Base-by-base conservation (phyloP, 257 asterid genomes). In the Fraxinus excelsior region DNA sequence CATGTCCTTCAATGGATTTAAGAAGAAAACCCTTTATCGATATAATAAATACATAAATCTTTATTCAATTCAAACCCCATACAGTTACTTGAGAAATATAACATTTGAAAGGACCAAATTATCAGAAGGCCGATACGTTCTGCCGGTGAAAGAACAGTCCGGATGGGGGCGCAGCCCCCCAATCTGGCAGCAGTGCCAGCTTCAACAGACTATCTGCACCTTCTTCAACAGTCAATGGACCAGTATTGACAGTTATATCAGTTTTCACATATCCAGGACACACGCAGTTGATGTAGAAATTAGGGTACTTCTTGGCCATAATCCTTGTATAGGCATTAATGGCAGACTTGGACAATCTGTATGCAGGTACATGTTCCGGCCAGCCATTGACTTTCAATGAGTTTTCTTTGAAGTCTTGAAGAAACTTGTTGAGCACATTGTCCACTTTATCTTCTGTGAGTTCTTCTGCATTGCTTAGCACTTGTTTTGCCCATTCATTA, bases 381-480 rank as follows among this genome's bases (percentile, higher is more conserved):
- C 84, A 80, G 35, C 71, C 77, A 23, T 80, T 76, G 56, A 73
- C 66, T 71, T 76, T 44, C 1, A 76, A 31, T n/a, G 71, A 32
- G n/a, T 73, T 67, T 13, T 76, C 70, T 40, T 75, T 64, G 42
- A 71, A 71, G 18, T 80, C 80, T 7, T 76, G 37, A 4, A 71
- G 46, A 46, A 80, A 65, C 23, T 38, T 70, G 44, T 80, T 32
- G 32, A 71, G 4, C 34, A 76, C 80, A 26, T 76, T 70, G 49
- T 80, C 78, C 13, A 80, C 21, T 21, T 26, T 80, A 64, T 71
- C 84, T 26, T 71, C 80, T n/a, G 84, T 72, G 21, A 76, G 84
- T 40, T 25, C 66, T 2, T 67, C 26, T 4, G 23, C 46, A 28
- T 81, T 77, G 25, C 28, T 71, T 32, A 80, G 60, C 49, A 71